Base-by-base conservation (phyloP, 2,329 filamentous ascomycete genomes). In the Pestalotiopsis sp. region DNA sequence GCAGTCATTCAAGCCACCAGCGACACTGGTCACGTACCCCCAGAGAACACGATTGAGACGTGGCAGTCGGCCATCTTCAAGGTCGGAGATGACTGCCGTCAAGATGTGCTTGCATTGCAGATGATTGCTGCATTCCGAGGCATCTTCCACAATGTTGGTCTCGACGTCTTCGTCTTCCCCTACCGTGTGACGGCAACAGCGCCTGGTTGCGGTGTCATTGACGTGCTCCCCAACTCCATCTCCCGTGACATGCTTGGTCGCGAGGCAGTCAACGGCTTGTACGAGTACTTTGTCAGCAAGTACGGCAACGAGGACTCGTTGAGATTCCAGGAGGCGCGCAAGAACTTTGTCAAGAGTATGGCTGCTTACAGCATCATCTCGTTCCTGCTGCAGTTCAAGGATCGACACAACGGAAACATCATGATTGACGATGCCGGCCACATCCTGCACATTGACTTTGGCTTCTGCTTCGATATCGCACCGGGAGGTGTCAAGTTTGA, bases 31-130 rank as follows among this genome's bases (percentile, higher is more conserved):
- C 68, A 75, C 38, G 68, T 74, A 23, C 77, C 77, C 7, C 75
- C 75, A 36, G 82, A 83, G 66, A 89, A 87, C 75, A 93, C 90
- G 0, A 90, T 97, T 73, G 97, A 99, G 80, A 92, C 95, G n/a
- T 98, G 96, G 97, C 96, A 99, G 80, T 97, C 94, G 2, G 96
- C 95, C 68, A 99, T 99, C 77, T 99, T 99, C 90, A 99, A 99
- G 80, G 97, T 99, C 63, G 96, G 96, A 71, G 96, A 99, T 78
- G 96, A 99, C 80, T 98, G 96, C 79, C 92, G 96, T 65, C 96
- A 99, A 82, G 97, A 99, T 76, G 93, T 99, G 66, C 86, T 99
- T 70, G 96, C 96, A 2, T 85, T 99, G 70, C 96, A 99, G 81
- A 97, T 99, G 92, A 98, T 99, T 78, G 92, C 96, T 0, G 94